Conservation (phyloP, 768 basidiomycete genomes). For the Lactifluus echinatus region DNA sequence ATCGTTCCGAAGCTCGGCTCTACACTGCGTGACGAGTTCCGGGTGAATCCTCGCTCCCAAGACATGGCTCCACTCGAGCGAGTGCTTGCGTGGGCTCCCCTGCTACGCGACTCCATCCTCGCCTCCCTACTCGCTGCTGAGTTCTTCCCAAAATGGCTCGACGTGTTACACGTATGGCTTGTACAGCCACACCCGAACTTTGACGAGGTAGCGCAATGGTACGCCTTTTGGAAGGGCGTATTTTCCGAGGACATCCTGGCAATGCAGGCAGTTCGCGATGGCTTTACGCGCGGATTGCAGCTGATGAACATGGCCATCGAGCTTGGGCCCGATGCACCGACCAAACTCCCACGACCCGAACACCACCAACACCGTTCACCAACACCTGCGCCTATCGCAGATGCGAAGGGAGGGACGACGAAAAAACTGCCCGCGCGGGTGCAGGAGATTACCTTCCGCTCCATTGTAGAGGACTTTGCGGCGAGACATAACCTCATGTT, state of each 20-base stretch:
- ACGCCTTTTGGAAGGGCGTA: constrained; percentile 73
- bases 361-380: constrained; percentile 36
- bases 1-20: constrained; percentile 86
- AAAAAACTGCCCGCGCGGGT: constrained; percentile 41
- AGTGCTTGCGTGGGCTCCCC: constrained; percentile 67
- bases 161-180: constrained; percentile 87
- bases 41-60: constrained; percentile 85
- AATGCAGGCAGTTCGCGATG: constrained; percentile 57
- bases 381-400: constrained; percentile 23
- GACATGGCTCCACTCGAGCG: constrained; percentile 73
- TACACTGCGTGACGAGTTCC: constrained; percentile 75
- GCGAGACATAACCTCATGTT: constrained; percentile 82
- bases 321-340: constrained; percentile 69
- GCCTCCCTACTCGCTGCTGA: constrained; percentile 80
- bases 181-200: constrained; percentile 81
- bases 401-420: constrained; percentile 30
- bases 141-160: constrained; percentile 97
- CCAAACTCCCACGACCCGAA: constrained; percentile 59
- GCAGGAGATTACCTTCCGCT: constrained; percentile 85
- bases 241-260: constrained; percentile 68
- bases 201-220: constrained; percentile 93
- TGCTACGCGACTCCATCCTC: constrained; percentile 70
- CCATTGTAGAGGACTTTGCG: constrained; percentile 87
- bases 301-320: constrained; percentile 93
- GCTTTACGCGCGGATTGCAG: constrained; percentile 83